Evolutionary conservation across 1,284 basidiomycete species (phyloP).

Genomic region (Farysia itapuensis): DNA sequence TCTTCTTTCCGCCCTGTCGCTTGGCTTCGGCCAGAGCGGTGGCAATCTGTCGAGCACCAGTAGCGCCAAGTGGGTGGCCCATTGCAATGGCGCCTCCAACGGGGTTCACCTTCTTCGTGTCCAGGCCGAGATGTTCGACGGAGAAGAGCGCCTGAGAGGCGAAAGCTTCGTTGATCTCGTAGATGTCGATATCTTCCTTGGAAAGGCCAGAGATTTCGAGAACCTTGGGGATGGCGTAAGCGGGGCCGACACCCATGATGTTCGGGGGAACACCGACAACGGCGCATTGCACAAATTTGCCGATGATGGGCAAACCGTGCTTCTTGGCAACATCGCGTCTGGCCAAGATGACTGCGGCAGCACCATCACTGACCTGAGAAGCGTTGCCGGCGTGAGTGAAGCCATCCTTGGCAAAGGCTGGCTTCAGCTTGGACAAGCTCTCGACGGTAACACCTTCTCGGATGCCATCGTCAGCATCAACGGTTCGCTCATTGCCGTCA

Average conservation of each 20-base stretch:
- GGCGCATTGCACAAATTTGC: slow-evolving; percentile 81
- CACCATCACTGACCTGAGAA: slow-evolving; percentile 95
- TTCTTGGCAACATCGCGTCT: slow-evolving; percentile 83
- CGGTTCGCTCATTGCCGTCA: slow-evolving; percentile 74
- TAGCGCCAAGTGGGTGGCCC: slow-evolving; percentile 63
- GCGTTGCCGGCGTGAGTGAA: slow-evolving; percentile 88
- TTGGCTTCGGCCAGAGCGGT: slow-evolving; percentile 79
- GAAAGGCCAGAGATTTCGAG: slow-evolving; percentile 50
- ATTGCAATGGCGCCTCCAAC: slow-evolving; percentile 63
- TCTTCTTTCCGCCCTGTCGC: slow-evolving; percentile 66
- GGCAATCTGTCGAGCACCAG: slow-evolving; percentile 79
- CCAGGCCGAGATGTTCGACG: slow-evolving; percentile 64
- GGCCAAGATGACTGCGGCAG: slow-evolving; percentile 87
- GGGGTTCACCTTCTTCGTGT: slow-evolving; percentile 63
- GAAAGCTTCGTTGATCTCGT: slow-evolving; percentile 61
- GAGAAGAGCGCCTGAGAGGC: slow-evolving; percentile 64
- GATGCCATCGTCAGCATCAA: slow-evolving; percentile 88
- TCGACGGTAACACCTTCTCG: slow-evolving; percentile 80
- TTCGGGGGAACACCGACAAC: slow-evolving; percentile 67
- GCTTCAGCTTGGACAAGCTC: slow-evolving; percentile 85
- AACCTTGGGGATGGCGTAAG: slow-evolving; percentile 56
- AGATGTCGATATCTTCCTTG: slow-evolving; percentile 55
- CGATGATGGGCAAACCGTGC: slow-evolving; percentile 85
- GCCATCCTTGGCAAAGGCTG: slow-evolving; percentile 86
- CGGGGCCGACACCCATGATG: slow-evolving; percentile 60